These are phyloP conservation scores for Dendrocalamus latiflorus DNA, from an alignment of 202 grass and related monocot species.

Conservation along the genomic window DNA sequence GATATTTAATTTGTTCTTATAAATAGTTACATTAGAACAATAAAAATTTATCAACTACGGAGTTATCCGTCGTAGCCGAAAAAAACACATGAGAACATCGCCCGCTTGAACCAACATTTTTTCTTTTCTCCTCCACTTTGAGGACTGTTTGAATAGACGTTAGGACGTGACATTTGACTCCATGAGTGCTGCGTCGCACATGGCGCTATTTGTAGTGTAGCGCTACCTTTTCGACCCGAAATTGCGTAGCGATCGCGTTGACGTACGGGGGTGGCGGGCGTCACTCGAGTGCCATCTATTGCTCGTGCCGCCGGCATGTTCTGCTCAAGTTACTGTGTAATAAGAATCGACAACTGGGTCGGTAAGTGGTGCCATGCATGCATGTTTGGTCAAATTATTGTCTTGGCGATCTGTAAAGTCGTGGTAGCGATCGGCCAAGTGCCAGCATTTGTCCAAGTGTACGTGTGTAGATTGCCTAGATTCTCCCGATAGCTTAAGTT, in stretches of 20 bases:
- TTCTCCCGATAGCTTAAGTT: too few relatives aligned
- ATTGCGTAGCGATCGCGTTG: slow-evolving; percentile 19
- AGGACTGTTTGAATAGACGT: neutral
- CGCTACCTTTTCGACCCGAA: neutral
- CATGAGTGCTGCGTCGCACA: neutral
- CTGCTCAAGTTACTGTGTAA: neutral
- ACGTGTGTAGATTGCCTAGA: too few relatives aligned
- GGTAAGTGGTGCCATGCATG: neutral
- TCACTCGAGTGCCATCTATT: slow-evolving; percentile 34
- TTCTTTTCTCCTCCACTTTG: too few relatives aligned
- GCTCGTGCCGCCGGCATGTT: slow-evolving; percentile 23
- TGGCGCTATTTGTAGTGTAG: neutral
- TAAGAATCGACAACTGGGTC: neutral
- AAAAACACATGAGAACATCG: too few relatives aligned
- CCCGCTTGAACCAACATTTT: too few relatives aligned
- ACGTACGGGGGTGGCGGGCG: neutral
- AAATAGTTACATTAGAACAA: too few relatives aligned
- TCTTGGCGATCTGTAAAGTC: neutral
- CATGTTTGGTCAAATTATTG: neutral
- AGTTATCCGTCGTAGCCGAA: too few relatives aligned
- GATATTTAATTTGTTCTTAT: too few relatives aligned
- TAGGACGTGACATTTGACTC: neutral
- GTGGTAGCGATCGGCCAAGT: too few relatives aligned
- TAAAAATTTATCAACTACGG: too few relatives aligned
- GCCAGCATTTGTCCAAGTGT: too few relatives aligned